These are phyloP conservation scores for Corymbia maculata DNA, from an alignment of 345 rosid species.

Conservation along the genomic window DNA sequence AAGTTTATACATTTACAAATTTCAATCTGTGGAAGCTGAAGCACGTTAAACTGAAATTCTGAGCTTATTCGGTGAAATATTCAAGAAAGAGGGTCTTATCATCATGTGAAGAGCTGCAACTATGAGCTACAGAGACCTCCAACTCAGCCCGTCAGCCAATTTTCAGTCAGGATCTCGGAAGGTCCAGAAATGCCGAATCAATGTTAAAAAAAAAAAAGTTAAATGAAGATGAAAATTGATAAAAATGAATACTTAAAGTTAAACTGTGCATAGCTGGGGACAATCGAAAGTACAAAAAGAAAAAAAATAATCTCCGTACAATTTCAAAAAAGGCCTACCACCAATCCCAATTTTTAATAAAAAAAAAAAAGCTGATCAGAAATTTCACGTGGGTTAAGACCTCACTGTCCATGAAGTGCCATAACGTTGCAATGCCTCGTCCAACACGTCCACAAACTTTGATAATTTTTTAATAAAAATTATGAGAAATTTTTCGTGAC, in stretches of 20 bases:
- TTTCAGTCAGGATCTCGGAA: background rate
- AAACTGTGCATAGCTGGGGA: background rate
- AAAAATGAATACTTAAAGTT: background rate
- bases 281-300: background rate
- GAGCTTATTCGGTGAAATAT: background rate
- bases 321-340: background rate
- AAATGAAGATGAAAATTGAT: background rate
- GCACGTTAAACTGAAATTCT: background rate
- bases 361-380: too few species aligned
- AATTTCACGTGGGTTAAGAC: too few species aligned
- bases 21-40: background rate
- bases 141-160: background rate
- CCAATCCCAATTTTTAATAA: too few species aligned
- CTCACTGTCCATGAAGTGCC: too few species aligned
- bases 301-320: background rate
- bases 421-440: too few species aligned
- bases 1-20: background rate
- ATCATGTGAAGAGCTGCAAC: background rate
- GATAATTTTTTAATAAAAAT: too few species aligned
- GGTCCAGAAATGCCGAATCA: background rate
- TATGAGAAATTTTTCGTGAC: too few species aligned
- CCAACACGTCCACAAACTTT: too few species aligned
- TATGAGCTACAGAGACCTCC: background rate
- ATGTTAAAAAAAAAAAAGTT: background rate
- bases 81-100: background rate